phyloP scores from a whole-genome alignment of 164 flowering plant genomes.

The Annona squamosa region DNA sequence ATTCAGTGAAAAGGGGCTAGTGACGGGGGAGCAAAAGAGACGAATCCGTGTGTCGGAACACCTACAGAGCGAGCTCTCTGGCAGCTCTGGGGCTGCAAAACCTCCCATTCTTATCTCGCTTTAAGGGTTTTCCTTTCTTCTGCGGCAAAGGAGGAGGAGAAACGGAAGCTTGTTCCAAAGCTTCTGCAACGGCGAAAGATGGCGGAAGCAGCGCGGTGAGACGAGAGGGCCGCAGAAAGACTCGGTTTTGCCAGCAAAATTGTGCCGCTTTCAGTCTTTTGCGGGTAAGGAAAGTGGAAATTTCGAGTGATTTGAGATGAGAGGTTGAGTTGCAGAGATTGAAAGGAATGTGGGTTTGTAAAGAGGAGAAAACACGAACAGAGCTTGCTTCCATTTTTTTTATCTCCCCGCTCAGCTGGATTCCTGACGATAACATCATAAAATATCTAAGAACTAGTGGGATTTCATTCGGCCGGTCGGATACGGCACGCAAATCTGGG shows the following conservation, averaged over 20 bases:
- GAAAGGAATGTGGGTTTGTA: slow-evolving; percentile 10
- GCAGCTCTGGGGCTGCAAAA: slow-evolving; percentile 96
- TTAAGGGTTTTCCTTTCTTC: slow-evolving; percentile 36
- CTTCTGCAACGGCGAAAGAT: slow-evolving; percentile 20
- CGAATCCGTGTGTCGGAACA: neutral
- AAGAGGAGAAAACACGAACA: slow-evolving; percentile 18
- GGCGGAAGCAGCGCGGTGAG: slow-evolving; percentile 20
- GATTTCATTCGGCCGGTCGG: no score
- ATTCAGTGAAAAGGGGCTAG: neutral
- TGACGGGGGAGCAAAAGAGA: neutral
- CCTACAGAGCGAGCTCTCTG: slow-evolving; percentile 81
- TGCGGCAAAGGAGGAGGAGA: slow-evolving; percentile 15
- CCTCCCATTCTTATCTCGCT: slow-evolving; percentile 72
- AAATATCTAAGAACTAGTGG: no score
- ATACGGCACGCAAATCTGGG: no score
- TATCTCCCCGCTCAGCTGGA: no score
- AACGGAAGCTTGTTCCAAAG: slow-evolving; percentile 16
- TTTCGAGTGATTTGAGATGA: slow-evolving; percentile 6
- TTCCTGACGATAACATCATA: no score
- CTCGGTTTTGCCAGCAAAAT: slow-evolving; percentile 1
- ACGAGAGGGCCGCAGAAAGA: slow-evolving; percentile 7
- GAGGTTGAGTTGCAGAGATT: slow-evolving; percentile 3
- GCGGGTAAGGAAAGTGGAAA: slow-evolving; percentile 5
- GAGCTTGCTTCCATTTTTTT: slow-evolving; percentile 26
- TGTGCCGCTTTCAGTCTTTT: neutral